Evolutionary conservation across 116 monocot species (phyloP).

Genomic region (Trichopus zeylanicus): DNA sequence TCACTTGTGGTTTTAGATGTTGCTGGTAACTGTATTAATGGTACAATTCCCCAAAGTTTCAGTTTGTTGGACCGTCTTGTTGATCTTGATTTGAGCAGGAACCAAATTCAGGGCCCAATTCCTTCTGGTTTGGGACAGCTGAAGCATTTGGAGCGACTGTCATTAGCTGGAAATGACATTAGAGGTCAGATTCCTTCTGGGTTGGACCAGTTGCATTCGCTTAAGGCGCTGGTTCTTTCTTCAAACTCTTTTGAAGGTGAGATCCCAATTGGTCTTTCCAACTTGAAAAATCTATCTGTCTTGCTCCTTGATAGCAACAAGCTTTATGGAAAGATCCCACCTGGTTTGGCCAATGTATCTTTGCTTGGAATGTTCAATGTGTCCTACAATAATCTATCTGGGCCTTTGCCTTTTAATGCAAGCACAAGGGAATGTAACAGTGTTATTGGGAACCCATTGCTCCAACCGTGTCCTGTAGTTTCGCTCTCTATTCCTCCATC

Average conservation of each 20-base stretch:
- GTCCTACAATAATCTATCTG: constrained; percentile 67
- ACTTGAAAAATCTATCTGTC: constrained; percentile 32
- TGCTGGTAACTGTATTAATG: constrained; percentile 50
- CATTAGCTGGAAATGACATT: constrained; percentile 30
- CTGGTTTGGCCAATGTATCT: constrained; percentile 16
- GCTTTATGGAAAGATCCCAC: constrained; percentile 53
- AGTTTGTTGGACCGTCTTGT: constrained; percentile 25
- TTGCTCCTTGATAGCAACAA: constrained; percentile 53
- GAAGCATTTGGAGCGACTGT: constrained; percentile 23
- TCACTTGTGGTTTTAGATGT: constrained; percentile 49
- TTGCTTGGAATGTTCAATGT: constrained; percentile 46
- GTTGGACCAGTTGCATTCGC: constrained; percentile 25
- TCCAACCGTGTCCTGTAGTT: constrained; percentile 29
- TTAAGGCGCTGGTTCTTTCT: constrained; percentile 37
- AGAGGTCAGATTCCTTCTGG: constrained; percentile 32
- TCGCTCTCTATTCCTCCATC: constrained; percentile 38
- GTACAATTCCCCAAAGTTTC: constrained; percentile 45
- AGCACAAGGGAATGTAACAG: constrained; percentile 33
- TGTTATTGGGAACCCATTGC: constrained; percentile 55
- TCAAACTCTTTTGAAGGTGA: constrained; percentile 35
- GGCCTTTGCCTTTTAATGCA: constrained; percentile 29
- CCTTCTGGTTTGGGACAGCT: constrained; percentile 22
- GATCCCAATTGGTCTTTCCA: constrained; percentile 30
- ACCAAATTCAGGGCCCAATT: constrained; percentile 29
- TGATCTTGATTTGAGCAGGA: constrained; percentile 41